Evolutionary conservation across 805 yeast genomes (phyloP).

Genomic region (Cyberlindnera mycetangii): DNA sequence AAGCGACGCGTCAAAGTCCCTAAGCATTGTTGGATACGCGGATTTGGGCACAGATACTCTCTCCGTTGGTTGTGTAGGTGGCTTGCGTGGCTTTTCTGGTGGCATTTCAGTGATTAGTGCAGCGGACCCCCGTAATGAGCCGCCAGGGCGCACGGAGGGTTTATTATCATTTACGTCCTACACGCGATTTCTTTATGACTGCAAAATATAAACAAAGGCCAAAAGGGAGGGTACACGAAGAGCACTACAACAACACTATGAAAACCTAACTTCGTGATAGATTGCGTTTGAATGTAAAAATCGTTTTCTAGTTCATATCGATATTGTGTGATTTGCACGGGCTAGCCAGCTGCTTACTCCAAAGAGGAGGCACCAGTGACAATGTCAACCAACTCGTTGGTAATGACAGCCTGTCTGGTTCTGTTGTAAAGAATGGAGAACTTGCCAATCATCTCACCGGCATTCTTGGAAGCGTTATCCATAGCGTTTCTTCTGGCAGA

Average conservation of each 20-base stretch:
- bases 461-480: slow-evolving; percentile 99
- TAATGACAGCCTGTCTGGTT: slow-evolving; percentile 98
- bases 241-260: background rate
- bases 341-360: slow-evolving; percentile 50
- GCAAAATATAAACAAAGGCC: too few relatives aligned
- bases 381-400: slow-evolving; percentile 99
- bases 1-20: slow-evolving; percentile 21
- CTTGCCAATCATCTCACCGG: slow-evolving; percentile 96
- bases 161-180: too few relatives aligned
- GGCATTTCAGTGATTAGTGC: background rate
- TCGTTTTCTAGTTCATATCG: slow-evolving; percentile 16
- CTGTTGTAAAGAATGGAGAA: slow-evolving; percentile 98
- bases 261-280: slow-evolving; percentile 7
- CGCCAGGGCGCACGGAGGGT: too few relatives aligned
- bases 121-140: background rate
- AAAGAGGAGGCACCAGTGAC: slow-evolving; percentile 99
- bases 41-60: slow-evolving; percentile 19
- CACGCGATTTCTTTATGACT: background rate
- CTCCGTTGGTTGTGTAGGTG: background rate
- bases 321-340: slow-evolving; percentile 7
- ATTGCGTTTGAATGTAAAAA: slow-evolving; percentile 6
- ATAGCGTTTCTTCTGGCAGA: slow-evolving; percentile 99
- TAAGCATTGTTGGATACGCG: slow-evolving; percentile 22
- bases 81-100: background rate
- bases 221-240: background rate